Evolutionary conservation across 2,329 filamentous ascomycete genomes (phyloP), one percentile per base, ranked within the genome.

Genomic region (Whalleya microplaca): DNA sequence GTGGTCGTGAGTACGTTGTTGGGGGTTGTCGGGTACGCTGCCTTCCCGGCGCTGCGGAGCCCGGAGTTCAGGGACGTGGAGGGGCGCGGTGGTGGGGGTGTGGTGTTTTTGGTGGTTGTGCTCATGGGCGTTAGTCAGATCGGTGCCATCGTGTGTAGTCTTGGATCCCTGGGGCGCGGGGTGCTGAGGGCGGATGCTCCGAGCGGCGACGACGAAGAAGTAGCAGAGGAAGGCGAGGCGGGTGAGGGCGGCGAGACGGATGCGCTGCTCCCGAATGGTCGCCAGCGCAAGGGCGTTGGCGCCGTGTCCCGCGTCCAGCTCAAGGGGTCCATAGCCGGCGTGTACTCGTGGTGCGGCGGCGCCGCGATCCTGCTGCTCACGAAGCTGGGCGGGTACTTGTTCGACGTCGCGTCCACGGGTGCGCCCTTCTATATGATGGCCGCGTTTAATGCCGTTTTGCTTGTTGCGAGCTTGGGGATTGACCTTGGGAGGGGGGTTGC

Each of bases 381-480:
- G 0, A 99, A 99, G 75, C 73, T 95, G 3, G 95, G 95, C 12
- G 95, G 95, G 0, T 84, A 86, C 40, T 75, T 97, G 46, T 99
- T 98, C 69, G 95, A 99, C 72, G 80, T 74, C 19, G 77, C 87
- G 51, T 88, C 87, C 1, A 81, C 82, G 2, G 90, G 90, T 0
- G 90, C 91, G 10, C 95, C 95, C 0, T 98, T 99, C 72, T 96
- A 92, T 71, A 88, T 98, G 81, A 94, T 99, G 88, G 92, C 93
- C 0, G 78, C 78, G 0, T 98, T 98, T 72, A 98, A 98, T 70
- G 90, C 76, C 0, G 62, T 91, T 1, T 73, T 97, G 52, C 76
- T 96, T 12, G 69, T 86, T 6, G 81, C 78, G 16, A 82, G 78
- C 55, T 58, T 86, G 51, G 72, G 71, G 3, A 78, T 85, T 62